Conservation (phyloP, 1,139 yeast genomes). For the Arxiozyma slooffiae region DNA sequence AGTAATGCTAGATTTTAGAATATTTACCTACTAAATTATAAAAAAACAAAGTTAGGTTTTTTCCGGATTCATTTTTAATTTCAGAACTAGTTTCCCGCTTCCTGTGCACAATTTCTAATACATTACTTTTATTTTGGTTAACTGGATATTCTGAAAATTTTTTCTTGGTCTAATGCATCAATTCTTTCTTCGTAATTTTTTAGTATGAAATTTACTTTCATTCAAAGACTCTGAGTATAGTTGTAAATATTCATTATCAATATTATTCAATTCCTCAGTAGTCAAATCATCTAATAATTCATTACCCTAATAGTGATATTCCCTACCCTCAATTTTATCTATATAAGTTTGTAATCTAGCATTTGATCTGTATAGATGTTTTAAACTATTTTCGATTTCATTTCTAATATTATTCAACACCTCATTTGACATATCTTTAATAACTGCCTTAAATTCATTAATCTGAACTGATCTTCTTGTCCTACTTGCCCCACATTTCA, state of each 20-base stretch:
- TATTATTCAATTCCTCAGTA: constrained; percentile 16
- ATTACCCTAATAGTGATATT: constrained; percentile 12
- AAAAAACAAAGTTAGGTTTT: constrained; percentile 1
- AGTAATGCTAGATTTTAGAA: not conserved
- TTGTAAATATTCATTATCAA: constrained; percentile 25
- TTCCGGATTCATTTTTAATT: constrained; percentile 12
- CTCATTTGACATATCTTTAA: constrained; percentile 29
- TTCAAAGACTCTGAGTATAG: constrained; percentile 31
- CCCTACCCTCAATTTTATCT: constrained; percentile 22
- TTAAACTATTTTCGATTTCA: constrained; percentile 29
- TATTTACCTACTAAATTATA: not conserved
- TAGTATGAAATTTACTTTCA: constrained; percentile 32
- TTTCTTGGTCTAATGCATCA: constrained; percentile 30
- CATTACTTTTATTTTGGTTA: not conserved
- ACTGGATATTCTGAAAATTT: constrained; percentile 13
- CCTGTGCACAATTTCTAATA: not conserved
- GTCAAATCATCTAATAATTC: constrained; percentile 7
- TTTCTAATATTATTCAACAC: constrained; percentile 26
- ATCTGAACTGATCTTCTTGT: constrained; percentile 32
- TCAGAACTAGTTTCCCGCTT: not conserved
- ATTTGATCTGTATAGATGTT: constrained; percentile 32
- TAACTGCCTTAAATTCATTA: constrained; percentile 32
- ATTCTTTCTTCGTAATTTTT: constrained; percentile 31
- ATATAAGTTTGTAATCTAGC: constrained; percentile 28
- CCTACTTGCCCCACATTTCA: constrained; percentile 16